Evolutionary conservation across 2,329 filamentous ascomycete species (phyloP), one percentile per base, ranked within the genome.

Genomic region (Claviceps sp.): DNA sequence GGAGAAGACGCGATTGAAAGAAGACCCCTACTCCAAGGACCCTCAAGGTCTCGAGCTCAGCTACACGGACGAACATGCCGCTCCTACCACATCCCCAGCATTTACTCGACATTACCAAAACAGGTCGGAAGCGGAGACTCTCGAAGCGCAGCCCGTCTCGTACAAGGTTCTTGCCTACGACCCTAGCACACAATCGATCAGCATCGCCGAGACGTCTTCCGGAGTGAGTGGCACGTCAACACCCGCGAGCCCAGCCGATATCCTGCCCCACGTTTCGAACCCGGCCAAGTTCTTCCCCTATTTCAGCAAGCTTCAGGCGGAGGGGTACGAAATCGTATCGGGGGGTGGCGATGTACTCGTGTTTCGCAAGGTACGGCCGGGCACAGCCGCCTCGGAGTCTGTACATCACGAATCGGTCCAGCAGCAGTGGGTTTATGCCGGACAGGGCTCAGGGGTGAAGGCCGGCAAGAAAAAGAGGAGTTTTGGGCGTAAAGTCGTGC

Each of bases 131-230:
- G 47, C 43, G 38, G 43, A 45, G 4, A 8, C 24, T 8, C 20
- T 30, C 14, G 50, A 55, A 24, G 46, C 52, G 7, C 54, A 57
- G 5, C 50, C 57, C 7, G 50, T 53, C 1, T 53, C 55, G 3
- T 86, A 85, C 70, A 85, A 79, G 62, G 75, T 86, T 37, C 70
- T 88, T 5, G 82, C 79, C 1, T 86, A 82, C 58, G 80, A 86
- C 57, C 70, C 77, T 1, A 70, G 69, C 8, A 80, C 74, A 57
- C 73, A 82, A 57, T 69, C 68, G 13, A 71, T 87, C 58, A 75
- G 70, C 44, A 71, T 74, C 3, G 80, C 79, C 5, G 79, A 84
- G 56, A 83, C 80, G 1, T 77, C 74, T 1, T 82, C 81, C 3
- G 65, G 72, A 2, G 72, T 76, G 1, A 66, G 71, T 1, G 72